Percentiles rank a stretch among this genome's conserved stretches.
Evolutionary conservation across 768 basidiomycete genomes (phyloP).

Genomic region (Tricholoma saponaceum): DNA sequence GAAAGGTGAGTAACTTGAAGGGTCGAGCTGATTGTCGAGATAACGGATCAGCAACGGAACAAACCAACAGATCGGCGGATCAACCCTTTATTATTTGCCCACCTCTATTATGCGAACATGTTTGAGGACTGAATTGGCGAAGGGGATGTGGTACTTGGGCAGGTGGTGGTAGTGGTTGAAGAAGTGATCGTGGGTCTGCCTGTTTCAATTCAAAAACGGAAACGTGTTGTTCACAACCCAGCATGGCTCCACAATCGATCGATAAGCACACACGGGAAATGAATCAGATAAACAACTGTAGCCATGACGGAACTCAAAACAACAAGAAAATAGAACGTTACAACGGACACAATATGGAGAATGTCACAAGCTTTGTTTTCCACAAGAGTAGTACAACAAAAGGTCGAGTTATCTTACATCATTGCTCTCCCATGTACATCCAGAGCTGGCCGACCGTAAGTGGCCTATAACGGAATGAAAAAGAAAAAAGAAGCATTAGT

Average conservation of each 20-base stretch:
- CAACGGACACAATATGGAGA: not conserved
- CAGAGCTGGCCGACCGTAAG: conserved; percentile 18
- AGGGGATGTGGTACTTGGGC: not conserved
- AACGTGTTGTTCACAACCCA: not conserved
- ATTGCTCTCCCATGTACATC: conserved; percentile 15
- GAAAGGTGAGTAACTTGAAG: not conserved
- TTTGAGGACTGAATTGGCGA: not conserved
- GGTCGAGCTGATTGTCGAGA: not conserved
- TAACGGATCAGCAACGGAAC: not conserved
- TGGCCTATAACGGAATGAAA: conserved; percentile 10
- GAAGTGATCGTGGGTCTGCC: not conserved
- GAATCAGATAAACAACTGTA: not conserved
- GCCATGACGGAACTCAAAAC: not conserved
- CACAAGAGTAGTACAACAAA: not conserved
- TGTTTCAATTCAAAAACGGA: not conserved
- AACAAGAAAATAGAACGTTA: not conserved
- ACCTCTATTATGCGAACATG: not conserved
- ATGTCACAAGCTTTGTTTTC: not conserved
- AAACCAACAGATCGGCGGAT: not conserved
- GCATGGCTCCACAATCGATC: not conserved
- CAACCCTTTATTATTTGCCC: not conserved
- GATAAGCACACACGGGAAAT: not conserved
- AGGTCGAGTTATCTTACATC: not conserved
- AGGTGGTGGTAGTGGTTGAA: not conserved
- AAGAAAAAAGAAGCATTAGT: not conserved